A percentile compares a stretch with the other conserved stretches of the same genome.
These are phyloP conservation scores for Chytridium lagenaria DNA, from an alignment of 371 early-diverging fungal species.

Conservation along the genomic window DNA sequence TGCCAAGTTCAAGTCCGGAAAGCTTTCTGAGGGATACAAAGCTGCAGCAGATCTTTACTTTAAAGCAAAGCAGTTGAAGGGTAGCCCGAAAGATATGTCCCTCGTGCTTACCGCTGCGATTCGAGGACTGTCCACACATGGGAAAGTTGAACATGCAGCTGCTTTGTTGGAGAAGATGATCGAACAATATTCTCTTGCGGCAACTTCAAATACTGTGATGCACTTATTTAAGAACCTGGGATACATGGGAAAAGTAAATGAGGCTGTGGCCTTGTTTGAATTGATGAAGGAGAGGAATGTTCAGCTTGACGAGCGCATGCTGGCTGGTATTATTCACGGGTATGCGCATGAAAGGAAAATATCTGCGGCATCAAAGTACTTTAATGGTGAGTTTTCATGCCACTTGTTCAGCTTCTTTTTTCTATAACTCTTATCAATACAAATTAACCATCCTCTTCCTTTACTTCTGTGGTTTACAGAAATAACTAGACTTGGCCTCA, in stretches of 20 bases:
- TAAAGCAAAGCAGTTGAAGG: too few relatives aligned
- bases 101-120: too few relatives aligned
- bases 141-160: not conserved
- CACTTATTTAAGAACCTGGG: not conserved
- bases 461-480: not conserved
- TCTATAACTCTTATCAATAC: too few relatives aligned
- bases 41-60: too few relatives aligned
- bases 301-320: not conserved
- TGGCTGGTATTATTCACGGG: not conserved
- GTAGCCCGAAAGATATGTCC: too few relatives aligned
- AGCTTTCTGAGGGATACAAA: too few relatives aligned
- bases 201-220: not conserved
- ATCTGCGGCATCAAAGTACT: not conserved
- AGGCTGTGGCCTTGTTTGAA: not conserved
- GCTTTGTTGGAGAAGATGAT: not conserved
- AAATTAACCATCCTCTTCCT: not conserved
- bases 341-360: not conserved
- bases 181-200: not conserved
- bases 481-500: not conserved
- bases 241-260: not conserved
- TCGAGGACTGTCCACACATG: too few relatives aligned
- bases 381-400: not conserved
- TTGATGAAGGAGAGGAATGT: not conserved
- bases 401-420: too few relatives aligned
- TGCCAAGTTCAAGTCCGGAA: too few relatives aligned